These are phyloP conservation scores for Isoetes taiwanensis DNA, from an alignment of 75 land plant species.

Conservation along the genomic window DNA sequence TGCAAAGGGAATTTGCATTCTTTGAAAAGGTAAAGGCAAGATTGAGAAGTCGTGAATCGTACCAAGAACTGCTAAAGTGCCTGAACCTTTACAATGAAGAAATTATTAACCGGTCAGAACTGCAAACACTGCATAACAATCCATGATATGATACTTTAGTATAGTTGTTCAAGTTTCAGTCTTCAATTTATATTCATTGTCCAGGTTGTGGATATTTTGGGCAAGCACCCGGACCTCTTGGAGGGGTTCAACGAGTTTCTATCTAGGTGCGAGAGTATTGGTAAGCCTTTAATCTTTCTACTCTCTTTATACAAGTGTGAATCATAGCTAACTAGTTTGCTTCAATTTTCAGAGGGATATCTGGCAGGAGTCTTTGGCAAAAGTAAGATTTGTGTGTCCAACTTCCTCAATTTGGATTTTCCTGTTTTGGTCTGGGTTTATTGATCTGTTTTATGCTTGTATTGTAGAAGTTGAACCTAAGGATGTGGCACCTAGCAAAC, in stretches of 20 bases:
- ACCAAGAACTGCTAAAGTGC: conserved; percentile 85
- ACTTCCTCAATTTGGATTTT: neutral
- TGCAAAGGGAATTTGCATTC: conserved; percentile 38
- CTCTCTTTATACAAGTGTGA: neutral
- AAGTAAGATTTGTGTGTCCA: conserved; percentile 51
- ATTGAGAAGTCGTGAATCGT: conserved; percentile 48
- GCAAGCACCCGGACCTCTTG: conserved; percentile 73
- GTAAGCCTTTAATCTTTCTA: conserved; percentile 17
- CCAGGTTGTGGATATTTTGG: conserved; percentile 74
- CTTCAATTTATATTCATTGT: neutral
- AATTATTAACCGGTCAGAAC: conserved; percentile 56
- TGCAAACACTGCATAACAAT: conserved; percentile 63
- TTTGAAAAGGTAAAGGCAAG: conserved; percentile 76
- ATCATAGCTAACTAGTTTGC: too few species aligned
- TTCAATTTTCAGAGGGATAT: too few species aligned
- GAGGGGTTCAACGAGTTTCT: conserved; percentile 81
- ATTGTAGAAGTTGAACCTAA: neutral
- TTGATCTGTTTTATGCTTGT: neutral
- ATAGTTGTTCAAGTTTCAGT: neutral
- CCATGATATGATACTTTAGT: neutral
- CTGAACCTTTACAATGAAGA: conserved; percentile 76
- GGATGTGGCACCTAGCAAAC: neutral
- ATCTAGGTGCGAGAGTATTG: conserved; percentile 63
- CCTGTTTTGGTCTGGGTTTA: neutral
- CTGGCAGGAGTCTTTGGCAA: conserved; percentile 57